Evolutionary conservation across 192 early-diverging fungal genomes (phyloP), one percentile per base, ranked within the genome.

Genomic region (Podila epicladia): DNA sequence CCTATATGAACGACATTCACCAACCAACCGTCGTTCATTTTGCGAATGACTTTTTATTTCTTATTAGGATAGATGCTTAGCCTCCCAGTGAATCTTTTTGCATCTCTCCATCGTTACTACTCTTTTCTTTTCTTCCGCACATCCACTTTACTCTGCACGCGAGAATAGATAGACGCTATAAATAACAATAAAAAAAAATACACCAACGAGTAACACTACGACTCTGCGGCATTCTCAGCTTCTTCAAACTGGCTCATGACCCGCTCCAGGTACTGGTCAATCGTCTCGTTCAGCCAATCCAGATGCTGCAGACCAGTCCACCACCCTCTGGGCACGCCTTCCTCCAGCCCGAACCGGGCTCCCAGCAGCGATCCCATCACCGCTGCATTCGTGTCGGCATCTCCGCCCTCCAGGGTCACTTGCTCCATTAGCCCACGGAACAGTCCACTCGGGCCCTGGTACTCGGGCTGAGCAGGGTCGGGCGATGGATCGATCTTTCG

Each of bases 301-400:
- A 66, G 17, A 26, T 78, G 75, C 45, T 66, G 63, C 3, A 78
- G 64, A 29, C 50, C 65, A 26, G 24, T 61, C 75, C 75, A 78
- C 75, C 75, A 78, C 28, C 51, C 19, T 5, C 12, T 9, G 9
- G 69, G 76, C 12, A 72, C 66, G 2, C 70, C 70, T 2, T 51
- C 20, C 28, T 79, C 37, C 1, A 79, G 55, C 31, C 89, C 87
- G 58, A 90, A 75, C 5, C 74, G 61, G 48, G 86, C 82, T 4
- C 89, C 89, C 26, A 90, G 29, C 19, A 90, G 58, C 5, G 87
- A 84, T 22, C 89, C 89, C 32, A 85, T 84, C 17, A 89, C 89
- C 12, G 86, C 73, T 15, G 45, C 57, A 37, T 79, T 79, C 24
- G 76, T 79, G 37, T 79, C 76, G 0, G 76, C 76, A 24, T 89